These are phyloP conservation scores for Effrenium voratum DNA, from an alignment of 73 alveolate genomes.

Conservation along the genomic window DNA sequence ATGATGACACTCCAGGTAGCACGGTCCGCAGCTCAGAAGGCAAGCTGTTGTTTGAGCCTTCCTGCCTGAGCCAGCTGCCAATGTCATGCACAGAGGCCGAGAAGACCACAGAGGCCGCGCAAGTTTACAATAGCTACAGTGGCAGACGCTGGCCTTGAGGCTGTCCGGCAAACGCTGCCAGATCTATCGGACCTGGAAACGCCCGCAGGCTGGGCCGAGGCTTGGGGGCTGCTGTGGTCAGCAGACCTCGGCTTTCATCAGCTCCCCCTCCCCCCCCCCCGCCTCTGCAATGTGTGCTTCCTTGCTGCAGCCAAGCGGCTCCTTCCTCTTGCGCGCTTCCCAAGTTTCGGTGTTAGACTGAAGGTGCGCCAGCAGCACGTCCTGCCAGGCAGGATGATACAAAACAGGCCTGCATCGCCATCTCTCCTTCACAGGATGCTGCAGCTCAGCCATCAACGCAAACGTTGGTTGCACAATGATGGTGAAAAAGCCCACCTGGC, in stretches of 20 bases:
- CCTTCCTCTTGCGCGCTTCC: constrained; percentile 86
- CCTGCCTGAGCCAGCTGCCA: too few relatives aligned
- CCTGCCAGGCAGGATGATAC: neutral
- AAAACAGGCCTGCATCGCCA: neutral
- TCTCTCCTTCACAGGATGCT: constrained; percentile 52
- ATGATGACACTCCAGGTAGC: constrained; percentile 68
- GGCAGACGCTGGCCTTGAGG: too few relatives aligned
- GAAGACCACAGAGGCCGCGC: too few relatives aligned
- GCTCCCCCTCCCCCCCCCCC: neutral
- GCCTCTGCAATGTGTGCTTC: neutral
- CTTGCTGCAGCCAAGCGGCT: constrained; percentile 13
- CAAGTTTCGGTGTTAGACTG: constrained; percentile 78
- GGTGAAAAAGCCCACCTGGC: constrained; percentile 88
- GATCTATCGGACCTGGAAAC: constrained; percentile 36
- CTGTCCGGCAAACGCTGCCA: constrained; percentile 43
- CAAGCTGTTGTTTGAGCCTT: too few relatives aligned
- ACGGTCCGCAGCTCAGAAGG: too few relatives aligned
- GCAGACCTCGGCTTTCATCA: neutral
- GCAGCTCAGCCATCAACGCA: constrained; percentile 83
- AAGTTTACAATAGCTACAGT: too few relatives aligned
- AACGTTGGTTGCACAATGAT: constrained; percentile 89
- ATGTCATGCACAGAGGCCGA: too few relatives aligned
- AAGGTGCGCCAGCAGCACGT: constrained; percentile 44
- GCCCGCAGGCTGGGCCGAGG: constrained; percentile 1
- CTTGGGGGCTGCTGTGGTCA: neutral